Conservation (phyloP, 2,329 filamentous ascomycete species). For the Trichoderma sp. region DNA sequence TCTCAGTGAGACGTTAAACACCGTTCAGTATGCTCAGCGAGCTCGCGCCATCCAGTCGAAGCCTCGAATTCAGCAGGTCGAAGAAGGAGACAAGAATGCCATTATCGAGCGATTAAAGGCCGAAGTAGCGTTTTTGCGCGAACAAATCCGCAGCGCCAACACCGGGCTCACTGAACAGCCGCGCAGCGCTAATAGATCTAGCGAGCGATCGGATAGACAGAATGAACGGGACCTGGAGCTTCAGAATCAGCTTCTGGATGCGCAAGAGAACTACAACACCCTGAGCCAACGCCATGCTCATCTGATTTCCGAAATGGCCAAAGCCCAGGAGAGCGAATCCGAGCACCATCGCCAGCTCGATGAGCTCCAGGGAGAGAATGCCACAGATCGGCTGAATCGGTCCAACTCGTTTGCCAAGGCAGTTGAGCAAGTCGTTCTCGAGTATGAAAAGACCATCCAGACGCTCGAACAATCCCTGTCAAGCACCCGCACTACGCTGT, state of each 20-base stretch:
- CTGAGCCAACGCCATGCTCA: constrained; percentile 93
- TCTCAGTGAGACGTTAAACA: constrained; percentile 95
- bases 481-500: constrained; percentile 79
- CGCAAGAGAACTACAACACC: constrained; percentile 91
- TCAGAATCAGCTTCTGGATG: constrained; percentile 89
- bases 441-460: constrained; percentile 99
- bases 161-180: constrained; percentile 54
- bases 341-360: constrained; percentile 60
- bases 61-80: constrained; percentile 89
- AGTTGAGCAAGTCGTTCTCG: constrained; percentile 91
- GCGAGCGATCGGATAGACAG: constrained; percentile 74
- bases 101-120: constrained; percentile 91
- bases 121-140: constrained; percentile 88
- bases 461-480: constrained; percentile 88
- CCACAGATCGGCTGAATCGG: constrained; percentile 84
- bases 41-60: constrained; percentile 97
- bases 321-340: constrained; percentile 71
- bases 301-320: constrained; percentile 90
- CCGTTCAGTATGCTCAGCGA: constrained; percentile 93
- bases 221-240: constrained; percentile 86
- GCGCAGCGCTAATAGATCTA: constrained; percentile 54
- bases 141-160: constrained; percentile 88
- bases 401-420: constrained; percentile 96
- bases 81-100: constrained; percentile 91
- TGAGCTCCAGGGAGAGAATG: constrained; percentile 68